phyloP scores from a whole-genome alignment of 2,329 filamentous ascomycete species.

The Aspergillaceae sp. region DNA sequence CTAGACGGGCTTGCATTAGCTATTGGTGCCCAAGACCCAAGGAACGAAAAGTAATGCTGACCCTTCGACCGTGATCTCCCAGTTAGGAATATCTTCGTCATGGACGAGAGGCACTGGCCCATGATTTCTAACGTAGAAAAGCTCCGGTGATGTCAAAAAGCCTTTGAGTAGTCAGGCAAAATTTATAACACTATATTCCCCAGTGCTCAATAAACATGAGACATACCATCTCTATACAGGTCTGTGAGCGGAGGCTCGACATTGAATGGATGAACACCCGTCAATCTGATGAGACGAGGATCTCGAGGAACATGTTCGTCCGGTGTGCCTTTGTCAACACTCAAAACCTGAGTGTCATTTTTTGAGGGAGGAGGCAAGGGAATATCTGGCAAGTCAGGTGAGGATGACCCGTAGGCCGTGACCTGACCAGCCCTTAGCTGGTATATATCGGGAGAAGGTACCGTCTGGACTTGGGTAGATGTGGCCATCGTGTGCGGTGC shows the following conservation, averaged over 20 bases:
- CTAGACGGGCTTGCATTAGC: conserved; percentile 19
- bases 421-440: conserved; percentile 15
- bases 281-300: conserved; percentile 71
- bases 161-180: conserved; percentile 42
- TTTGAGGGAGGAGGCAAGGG: conserved; percentile 60
- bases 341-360: conserved; percentile 53
- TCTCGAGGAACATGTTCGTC: conserved; percentile 75
- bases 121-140: conserved; percentile 91
- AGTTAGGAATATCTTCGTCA: conserved; percentile 64
- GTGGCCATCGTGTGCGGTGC: conserved; percentile 15
- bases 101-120: conserved; percentile 68
- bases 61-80: conserved; percentile 78
- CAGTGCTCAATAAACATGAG: not conserved
- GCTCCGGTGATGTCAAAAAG: conserved; percentile 75
- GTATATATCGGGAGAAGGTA: conserved; percentile 7
- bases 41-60: conserved; percentile 12
- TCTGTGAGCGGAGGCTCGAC: conserved; percentile 73
- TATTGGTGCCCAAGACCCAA: too few species aligned
- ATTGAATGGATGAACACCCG: conserved; percentile 85
- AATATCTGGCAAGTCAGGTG: conserved; percentile 36
- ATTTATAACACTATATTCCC: not conserved
- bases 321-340: conserved; percentile 73
- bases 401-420: conserved; percentile 17
- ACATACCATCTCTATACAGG: conserved; percentile 55
- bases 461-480: conserved; percentile 16